Base-by-base conservation (phyloP, 2,329 filamentous ascomycete species). In the Claviceps quebecensis region DNA sequence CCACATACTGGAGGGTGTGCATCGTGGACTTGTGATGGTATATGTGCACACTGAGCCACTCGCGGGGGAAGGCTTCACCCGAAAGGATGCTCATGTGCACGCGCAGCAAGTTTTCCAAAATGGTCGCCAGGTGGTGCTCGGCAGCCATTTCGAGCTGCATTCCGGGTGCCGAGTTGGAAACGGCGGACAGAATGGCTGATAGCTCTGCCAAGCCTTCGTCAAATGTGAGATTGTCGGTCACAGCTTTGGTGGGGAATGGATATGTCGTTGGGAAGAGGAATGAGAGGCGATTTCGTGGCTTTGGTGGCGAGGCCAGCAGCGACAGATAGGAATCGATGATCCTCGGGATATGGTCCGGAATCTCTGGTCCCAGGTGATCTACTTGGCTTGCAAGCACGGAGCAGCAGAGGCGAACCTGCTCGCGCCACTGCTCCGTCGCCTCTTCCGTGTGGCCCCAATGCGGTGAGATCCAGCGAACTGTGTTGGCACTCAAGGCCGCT, bases 31-130 rank as follows among this genome's bases (percentile, higher is more conserved):
- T 88, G 69, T 95, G 88, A 61, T 95, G 87, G 67, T 87, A 93
- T 41, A 97, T 93, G 61, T 94, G 86, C 51, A 95, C 80, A 65
- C 90, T 97, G 45, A 98, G 73, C 94, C 93, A 98, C 53, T 79
- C 82, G 17, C 80, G 72, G 0, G 94, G 93, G 67, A 95, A 97
- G 0, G 93, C 88, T 61, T 94, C 87, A 58, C 89, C 89, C 53
- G 84, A 81, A 11, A 98, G 72, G 50, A 98, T 88, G 56, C 89
- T 96, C 67, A 89, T 87, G 61, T 95, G 84, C 7, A 95, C 85
- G 54, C 86, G 83, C 26, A 98, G 75, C 0, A 85, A 80, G 59
- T 89, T 86, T 57, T 87, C 83, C 9, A 96, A 65, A 43, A 95
- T 80, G 2, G 79, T 76, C 9, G 84, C 78, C 48, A 91, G 75